Evolutionary conservation across 257 asterid genomes (phyloP).

Genomic region (Handroanthus guayacan): DNA sequence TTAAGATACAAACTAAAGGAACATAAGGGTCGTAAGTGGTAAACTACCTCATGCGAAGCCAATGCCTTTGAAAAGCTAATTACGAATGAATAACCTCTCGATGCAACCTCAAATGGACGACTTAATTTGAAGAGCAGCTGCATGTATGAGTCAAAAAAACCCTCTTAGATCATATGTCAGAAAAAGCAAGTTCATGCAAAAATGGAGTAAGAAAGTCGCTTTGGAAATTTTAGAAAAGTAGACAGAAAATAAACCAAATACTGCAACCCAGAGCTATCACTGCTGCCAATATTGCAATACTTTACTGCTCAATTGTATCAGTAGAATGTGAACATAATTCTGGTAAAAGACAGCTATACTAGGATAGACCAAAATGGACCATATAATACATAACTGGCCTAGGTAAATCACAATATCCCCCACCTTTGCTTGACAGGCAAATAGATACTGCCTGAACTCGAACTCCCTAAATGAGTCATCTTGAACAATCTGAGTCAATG

Average conservation of each 20-base stretch:
- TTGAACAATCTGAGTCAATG: conserved; percentile 81
- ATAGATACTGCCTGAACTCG: conserved; percentile 96
- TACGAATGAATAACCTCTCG: conserved; percentile 97
- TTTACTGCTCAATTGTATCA: conserved; percentile 26
- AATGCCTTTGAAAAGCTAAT: conserved; percentile 92
- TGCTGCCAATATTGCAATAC: conserved; percentile 7
- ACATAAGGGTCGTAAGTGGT: conserved; percentile 29
- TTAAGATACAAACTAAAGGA: conserved; percentile 31
- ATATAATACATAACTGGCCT: conserved; percentile 41
- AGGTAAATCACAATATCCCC: conserved; percentile 39
- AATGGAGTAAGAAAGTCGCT: conserved; percentile 25
- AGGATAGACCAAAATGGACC: conserved; percentile 7
- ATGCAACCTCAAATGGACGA: conserved; percentile 96
- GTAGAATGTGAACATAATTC: conserved; percentile 24
- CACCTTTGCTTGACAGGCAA: conserved; percentile 99
- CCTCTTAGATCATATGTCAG: conserved; percentile 36
- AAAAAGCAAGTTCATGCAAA: conserved; percentile 31
- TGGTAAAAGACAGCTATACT: conserved; percentile 20
- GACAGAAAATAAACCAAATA: conserved; percentile 12
- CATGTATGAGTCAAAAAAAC: conserved; percentile 41
- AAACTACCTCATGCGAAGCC: conserved; percentile 82
- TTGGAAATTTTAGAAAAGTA: not conserved
- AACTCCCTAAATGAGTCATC: conserved; percentile 96
- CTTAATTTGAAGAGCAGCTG: conserved; percentile 88
- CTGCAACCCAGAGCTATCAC: conserved; percentile 16